Evolutionary conservation across 768 basidiomycete genomes (phyloP).

Genomic region (Russula brevipes): DNA sequence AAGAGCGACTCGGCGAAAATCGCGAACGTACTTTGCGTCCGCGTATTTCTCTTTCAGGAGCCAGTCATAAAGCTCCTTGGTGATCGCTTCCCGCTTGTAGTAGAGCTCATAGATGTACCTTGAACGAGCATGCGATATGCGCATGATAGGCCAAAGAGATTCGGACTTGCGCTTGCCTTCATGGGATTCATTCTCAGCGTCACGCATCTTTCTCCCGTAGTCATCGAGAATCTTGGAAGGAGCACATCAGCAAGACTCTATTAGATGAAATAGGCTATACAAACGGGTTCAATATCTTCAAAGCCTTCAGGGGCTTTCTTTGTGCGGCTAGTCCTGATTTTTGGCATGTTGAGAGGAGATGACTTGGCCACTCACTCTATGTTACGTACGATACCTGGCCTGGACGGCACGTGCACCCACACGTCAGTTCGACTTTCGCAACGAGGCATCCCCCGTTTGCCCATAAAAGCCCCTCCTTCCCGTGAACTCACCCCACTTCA

Average conservation of each 20-base stretch:
- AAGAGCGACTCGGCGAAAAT: not conserved
- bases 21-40: slow-evolving; percentile 76
- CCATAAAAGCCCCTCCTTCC: slow-evolving; percentile 14
- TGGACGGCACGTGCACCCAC: slow-evolving; percentile 14
- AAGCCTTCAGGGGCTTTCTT: slow-evolving; percentile 94
- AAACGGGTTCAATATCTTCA: slow-evolving; percentile 83
- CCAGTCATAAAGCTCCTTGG: slow-evolving; percentile 94
- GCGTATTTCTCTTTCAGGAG: slow-evolving; percentile 94
- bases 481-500: slow-evolving; percentile 12
- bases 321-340: slow-evolving; percentile 87
- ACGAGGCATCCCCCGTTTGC: slow-evolving; percentile 14
- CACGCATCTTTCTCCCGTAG: slow-evolving; percentile 98
- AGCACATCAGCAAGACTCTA: not conserved
- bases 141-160: slow-evolving; percentile 96
- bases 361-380: not conserved
- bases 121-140: slow-evolving; percentile 92
- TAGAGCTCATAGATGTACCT: slow-evolving; percentile 97
- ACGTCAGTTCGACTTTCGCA: slow-evolving; percentile 12
- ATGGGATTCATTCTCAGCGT: slow-evolving; percentile 97
- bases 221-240: slow-evolving; percentile 83
- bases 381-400: too few relatives aligned
- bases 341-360: slow-evolving; percentile 60
- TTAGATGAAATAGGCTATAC: slow-evolving; percentile 26
- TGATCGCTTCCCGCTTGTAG: slow-evolving; percentile 96
- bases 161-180: slow-evolving; percentile 96